phyloP scores from a whole-genome alignment of 768 basidiomycete species.

The Collybia mongolica region DNA sequence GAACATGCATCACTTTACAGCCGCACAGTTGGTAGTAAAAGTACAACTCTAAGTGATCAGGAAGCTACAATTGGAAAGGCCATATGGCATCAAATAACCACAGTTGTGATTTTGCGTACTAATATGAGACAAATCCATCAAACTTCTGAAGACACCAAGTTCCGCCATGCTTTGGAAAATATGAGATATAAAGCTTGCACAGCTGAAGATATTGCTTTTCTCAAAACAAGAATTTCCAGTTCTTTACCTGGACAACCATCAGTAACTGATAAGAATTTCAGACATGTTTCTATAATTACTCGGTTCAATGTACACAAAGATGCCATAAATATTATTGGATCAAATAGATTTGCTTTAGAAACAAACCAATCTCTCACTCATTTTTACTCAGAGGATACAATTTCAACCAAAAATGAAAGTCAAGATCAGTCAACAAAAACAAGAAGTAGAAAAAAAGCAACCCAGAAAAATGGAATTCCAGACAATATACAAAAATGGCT shows the following conservation, averaged over 20 bases:
- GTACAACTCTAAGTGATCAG: neutral
- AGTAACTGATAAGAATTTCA: constrained; percentile 14
- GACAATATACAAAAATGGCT: neutral
- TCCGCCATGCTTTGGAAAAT: constrained; percentile 13
- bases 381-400: constrained; percentile 22
- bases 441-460: constrained; percentile 4
- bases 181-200: constrained; percentile 15
- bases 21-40: neutral
- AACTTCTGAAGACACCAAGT: constrained; percentile 21
- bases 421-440: neutral
- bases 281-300: constrained; percentile 27
- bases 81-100: constrained; percentile 26
- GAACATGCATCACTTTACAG: neutral
- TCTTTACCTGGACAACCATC: neutral
- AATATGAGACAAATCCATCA: constrained; percentile 28
- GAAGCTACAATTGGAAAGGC: constrained; percentile 13
- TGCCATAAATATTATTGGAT: constrained; percentile 21
- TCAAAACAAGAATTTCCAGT: constrained; percentile 17
- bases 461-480: neutral
- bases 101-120: constrained; percentile 27
- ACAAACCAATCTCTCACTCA: constrained; percentile 10
- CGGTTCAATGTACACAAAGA: constrained; percentile 21
- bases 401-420: neutral
- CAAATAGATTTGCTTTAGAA: constrained; percentile 20
- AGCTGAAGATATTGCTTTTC: constrained; percentile 17